A percentile compares a stretch with the other conserved stretches of the same genome.
phyloP scores from a whole-genome alignment of 495 filamentous ascomycete genomes.

The Talaromyces nanjingensis region DNA sequence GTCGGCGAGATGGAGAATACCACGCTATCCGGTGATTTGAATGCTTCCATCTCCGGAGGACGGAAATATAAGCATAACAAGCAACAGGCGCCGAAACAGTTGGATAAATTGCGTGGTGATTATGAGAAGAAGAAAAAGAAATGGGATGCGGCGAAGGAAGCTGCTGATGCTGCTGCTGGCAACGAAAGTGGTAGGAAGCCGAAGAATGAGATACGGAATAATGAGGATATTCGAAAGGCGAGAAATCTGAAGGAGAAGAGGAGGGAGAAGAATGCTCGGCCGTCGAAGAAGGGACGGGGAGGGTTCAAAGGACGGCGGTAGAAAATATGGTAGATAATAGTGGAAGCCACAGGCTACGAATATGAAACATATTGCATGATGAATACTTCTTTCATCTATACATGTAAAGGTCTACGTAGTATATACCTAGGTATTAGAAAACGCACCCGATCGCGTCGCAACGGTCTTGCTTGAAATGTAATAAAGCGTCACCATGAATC shows the following conservation, averaged over 20 bases:
- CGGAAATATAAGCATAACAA: slow-evolving; percentile 69
- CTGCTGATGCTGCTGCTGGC: slow-evolving; percentile 38
- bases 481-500: background rate
- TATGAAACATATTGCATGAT: background rate
- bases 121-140: slow-evolving; percentile 87
- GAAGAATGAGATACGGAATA: slow-evolving; percentile 71
- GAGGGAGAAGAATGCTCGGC: slow-evolving; percentile 84
- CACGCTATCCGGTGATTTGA: slow-evolving; percentile 24
- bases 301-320: slow-evolving; percentile 1
- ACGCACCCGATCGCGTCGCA: background rate
- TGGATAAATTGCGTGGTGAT: slow-evolving; percentile 84
- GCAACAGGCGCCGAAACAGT: slow-evolving; percentile 82
- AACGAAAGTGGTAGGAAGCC: slow-evolving; percentile 47
- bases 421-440: too few relatives aligned
- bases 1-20: slow-evolving; percentile 71
- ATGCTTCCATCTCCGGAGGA: slow-evolving; percentile 34
- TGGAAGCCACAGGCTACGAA: background rate
- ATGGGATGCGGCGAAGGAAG: slow-evolving; percentile 78
- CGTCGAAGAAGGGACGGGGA: slow-evolving; percentile 44
- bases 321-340: background rate
- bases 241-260: slow-evolving; percentile 66
- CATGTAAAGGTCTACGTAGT: too few relatives aligned
- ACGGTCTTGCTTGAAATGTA: background rate
- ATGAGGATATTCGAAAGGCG: slow-evolving; percentile 78
- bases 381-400: background rate